Base-by-base conservation (phyloP, 2,329 filamentous ascomycete genomes). In the Cadophora malorum region DNA sequence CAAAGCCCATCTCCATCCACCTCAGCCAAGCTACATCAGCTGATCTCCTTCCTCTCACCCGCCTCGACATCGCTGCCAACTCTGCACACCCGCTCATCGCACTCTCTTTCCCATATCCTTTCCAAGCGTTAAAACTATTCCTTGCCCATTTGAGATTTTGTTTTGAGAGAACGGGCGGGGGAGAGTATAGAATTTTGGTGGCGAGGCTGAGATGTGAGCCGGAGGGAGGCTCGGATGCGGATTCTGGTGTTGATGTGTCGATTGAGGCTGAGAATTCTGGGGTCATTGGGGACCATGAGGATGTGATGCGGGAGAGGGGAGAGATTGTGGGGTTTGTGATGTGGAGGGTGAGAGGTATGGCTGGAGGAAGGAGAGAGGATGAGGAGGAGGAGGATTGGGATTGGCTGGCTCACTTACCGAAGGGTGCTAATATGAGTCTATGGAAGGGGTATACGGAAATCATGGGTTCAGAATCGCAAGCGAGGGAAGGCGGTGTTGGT, bases 321-420 rank as follows among this genome's bases (percentile, higher is more conserved):
- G 53, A 52, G 53, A 60, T 65, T 12, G 63, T 65, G 16, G 63
- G 63, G n/a, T 65, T 65, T 28, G 16, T 60, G n/a, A 50, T 65
- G 53, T 65, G 63, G 63, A 60, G 47, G 21, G 59, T 38, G 23
- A 31, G 12, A 3, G 3, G 5, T n/a, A n/a, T n/a, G 10, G 16
- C n/a, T 9, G 4, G 2, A 58, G 38, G 16, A 21, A 58, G 35
- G 12, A 25, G 14, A 21, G 35, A 52, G 23, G 63, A 19, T 10
- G 63, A 28, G 21, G 38, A 61, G 8, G 49, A 2, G 1, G 50
- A 38, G 9, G 65, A 45, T 19, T 64, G 62, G 62, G 52, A 67
- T 31, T 67, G 65, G 65, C 23, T 63, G 1, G 28, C 59, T 7
- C 38, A 59, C 0, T 50, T 67, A 14, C 65, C 65, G 1, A 35